Conservation (phyloP, 2,329 filamentous ascomycete species). For the Mariannaea elegans region DNA sequence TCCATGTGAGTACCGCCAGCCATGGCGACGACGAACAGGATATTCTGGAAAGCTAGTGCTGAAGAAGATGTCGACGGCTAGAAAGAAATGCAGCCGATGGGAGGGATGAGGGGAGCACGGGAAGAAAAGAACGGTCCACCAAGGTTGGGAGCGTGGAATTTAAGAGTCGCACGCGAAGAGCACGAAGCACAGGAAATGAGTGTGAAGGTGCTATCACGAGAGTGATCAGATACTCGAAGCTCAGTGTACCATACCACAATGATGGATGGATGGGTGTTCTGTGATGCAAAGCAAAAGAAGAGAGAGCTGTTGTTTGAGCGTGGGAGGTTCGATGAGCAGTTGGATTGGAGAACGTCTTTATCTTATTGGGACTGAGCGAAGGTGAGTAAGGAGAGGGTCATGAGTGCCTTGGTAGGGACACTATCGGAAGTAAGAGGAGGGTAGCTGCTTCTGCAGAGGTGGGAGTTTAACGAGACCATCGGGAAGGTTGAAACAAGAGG, state of each 20-base stretch:
- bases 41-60: not conserved
- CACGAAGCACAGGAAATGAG: slow-evolving; percentile 24
- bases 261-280: not conserved
- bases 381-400: not conserved
- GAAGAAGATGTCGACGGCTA: not conserved
- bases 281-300: slow-evolving; percentile 12
- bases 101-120: not conserved
- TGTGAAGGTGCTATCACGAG: slow-evolving; percentile 23
- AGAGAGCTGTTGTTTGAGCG: slow-evolving; percentile 6
- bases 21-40: slow-evolving; percentile 24
- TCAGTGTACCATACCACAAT: slow-evolving; percentile 24
- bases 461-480: not conserved
- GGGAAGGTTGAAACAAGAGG: slow-evolving; percentile 17
- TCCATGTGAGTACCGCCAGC: slow-evolving; percentile 24
- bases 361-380: too few relatives aligned
- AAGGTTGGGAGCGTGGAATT: slow-evolving; percentile 16
- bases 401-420: not conserved
- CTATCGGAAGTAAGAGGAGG: not conserved
- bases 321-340: not conserved
- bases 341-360: slow-evolving; percentile 1
- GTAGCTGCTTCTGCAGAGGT: not conserved
- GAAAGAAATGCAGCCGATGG: not conserved
- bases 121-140: not conserved
- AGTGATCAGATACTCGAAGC: slow-evolving; percentile 22
- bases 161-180: slow-evolving; percentile 19